phyloP scores from a whole-genome alignment of 192 early-diverging fungal species.

The Jimgerdemannia flammicorona region DNA sequence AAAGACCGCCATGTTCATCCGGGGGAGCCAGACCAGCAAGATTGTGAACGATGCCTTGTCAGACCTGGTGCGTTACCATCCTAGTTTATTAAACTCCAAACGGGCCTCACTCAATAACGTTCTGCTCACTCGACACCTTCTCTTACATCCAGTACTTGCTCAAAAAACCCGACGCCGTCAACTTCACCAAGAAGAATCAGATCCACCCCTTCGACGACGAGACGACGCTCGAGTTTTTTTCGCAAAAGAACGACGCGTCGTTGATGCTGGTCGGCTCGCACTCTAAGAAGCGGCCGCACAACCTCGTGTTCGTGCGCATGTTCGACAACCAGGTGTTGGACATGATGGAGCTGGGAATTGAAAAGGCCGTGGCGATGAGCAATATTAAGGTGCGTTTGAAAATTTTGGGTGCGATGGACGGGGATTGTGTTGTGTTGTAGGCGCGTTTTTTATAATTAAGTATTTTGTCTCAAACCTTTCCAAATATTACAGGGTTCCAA shows the following conservation, averaged over 20 bases:
- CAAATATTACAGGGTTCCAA: conserved; percentile 46
- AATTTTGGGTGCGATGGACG: neutral
- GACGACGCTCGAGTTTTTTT: conserved; percentile 86
- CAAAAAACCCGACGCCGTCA: conserved; percentile 84
- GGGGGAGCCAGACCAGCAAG: conserved; percentile 82
- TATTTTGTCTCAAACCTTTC: too few relatives aligned
- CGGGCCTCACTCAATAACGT: neutral
- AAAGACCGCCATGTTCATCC: conserved; percentile 88
- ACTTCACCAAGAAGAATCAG: conserved; percentile 93
- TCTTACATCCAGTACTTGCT: conserved; percentile 60
- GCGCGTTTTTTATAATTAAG: neutral
- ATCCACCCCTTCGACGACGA: conserved; percentile 97
- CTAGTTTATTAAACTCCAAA: neutral
- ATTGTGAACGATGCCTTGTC: conserved; percentile 79
- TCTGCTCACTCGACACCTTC: neutral
- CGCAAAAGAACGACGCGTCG: conserved; percentile 94
- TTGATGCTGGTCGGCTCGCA: conserved; percentile 89
- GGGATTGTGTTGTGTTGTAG: too few relatives aligned
- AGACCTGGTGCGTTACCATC: conserved; percentile 68
- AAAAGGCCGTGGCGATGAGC: conserved; percentile 62
- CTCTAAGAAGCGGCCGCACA: conserved; percentile 96
- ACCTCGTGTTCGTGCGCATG: conserved; percentile 84
- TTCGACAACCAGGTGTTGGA: conserved; percentile 94
- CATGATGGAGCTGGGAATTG: conserved; percentile 92
- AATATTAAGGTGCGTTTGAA: conserved; percentile 54